phyloP scores from a whole-genome alignment of 2,329 filamentous ascomycete genomes.

The Neonectria magnoliae region DNA sequence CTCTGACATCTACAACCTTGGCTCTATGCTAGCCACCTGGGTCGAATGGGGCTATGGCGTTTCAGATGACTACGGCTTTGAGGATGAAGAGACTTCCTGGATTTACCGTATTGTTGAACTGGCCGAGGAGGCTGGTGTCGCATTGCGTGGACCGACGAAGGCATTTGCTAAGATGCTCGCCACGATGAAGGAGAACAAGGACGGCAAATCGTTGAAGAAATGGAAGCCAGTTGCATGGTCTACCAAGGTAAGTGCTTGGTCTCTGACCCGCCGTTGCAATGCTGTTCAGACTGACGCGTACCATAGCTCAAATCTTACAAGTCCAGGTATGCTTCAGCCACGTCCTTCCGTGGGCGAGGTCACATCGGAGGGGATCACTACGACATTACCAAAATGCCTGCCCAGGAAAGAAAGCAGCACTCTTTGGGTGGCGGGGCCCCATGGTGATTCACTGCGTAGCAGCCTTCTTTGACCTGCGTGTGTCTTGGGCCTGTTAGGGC shows the following conservation, averaged over 20 bases:
- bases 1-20: conserved; percentile 32
- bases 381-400: background rate
- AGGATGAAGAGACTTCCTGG: conserved; percentile 22
- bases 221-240: background rate
- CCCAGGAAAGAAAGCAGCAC: background rate
- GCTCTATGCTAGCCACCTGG: conserved; percentile 22
- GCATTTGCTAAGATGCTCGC: conserved; percentile 6
- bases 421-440: background rate
- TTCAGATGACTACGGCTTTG: background rate
- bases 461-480: too few species aligned
- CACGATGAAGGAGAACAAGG: background rate
- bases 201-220: background rate
- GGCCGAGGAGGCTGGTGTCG: conserved; percentile 23
- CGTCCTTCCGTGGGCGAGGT: background rate
- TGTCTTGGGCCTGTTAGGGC: too few species aligned
- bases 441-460: too few species aligned
- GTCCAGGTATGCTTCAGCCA: background rate
- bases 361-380: background rate
- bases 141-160: conserved; percentile 1
- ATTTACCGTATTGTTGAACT: conserved; percentile 29
- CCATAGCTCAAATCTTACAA: background rate
- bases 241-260: background rate
- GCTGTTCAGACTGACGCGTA: background rate
- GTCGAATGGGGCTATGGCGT: conserved; percentile 23
- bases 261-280: background rate